These are phyloP conservation scores for apple (Malus domestica) DNA, from an alignment of 306 rosid genomes.

Conservation along the genomic window ASM211411v1 NC_041794.1:18750501-18751000, in stretches of 20 bases:
- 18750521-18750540: conserved; percentile 69
- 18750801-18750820: conserved; percentile 76
- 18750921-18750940: conserved; percentile 85
- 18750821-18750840: conserved; percentile 97
- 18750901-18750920: conserved; percentile 76
- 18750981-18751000: conserved; percentile 76
- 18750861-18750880: conserved; percentile 74
- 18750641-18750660: conserved; percentile 79
- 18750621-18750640: conserved; percentile 65
- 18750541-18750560: conserved; percentile 66
- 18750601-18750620: conserved; percentile 86
- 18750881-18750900: conserved; percentile 72
- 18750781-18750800: conserved; percentile 60
- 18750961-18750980: conserved; percentile 77
- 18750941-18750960: conserved; percentile 76
- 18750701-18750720: conserved; percentile 68
- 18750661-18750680: conserved; percentile 82
- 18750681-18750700: conserved; percentile 74
- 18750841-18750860: conserved; percentile 83
- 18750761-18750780: conserved; percentile 55
- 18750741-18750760: conserved; percentile 68
- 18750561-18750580: conserved; percentile 75
- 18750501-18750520: conserved; percentile 78
- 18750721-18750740: conserved; percentile 86
- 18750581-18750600: conserved; percentile 59